Base-by-base conservation (phyloP, 768 basidiomycete species). In the Imleria badia region DNA sequence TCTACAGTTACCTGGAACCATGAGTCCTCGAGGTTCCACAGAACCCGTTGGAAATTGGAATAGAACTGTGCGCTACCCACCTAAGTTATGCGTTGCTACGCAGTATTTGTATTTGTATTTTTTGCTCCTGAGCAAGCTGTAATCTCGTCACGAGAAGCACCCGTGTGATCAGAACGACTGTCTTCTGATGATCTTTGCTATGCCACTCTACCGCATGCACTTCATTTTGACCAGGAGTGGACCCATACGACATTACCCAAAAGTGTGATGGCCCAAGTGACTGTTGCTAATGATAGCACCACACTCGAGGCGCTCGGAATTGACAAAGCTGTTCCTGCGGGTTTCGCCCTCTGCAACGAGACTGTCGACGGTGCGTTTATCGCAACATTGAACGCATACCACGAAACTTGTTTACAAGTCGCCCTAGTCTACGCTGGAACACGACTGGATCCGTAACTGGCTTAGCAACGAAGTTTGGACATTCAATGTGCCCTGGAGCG, bases 401-500 rank as follows among this genome's bases (percentile, higher is more conserved):
- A 56, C 44, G 50, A 59, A 38, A 67, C 60, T 3, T 58, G 57
- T 46, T 48, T 57, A 40, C 74, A 80, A 43, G 66, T 78, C 49
- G 58, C 73, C 14, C 75, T 91, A 34, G 82, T 86, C 40, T 88
- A 88, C 55, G 83, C 82, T 4, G 86, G 86, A 22, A 84, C 81
- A 82, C 60, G 85, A 87, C 64, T 87, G 85, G 85, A 85, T 85
- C 60, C 88, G 86, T 66, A 87, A 88, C 63, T 86, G 81, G 81
- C 73, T 86, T 34, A 82, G 84, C 19, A 91, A 91, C 71, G 81
- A 81, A 63, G 73, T 81, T 43, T 91, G 88, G 89, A 80, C 85
- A 9, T 78, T 87, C 48, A 76, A 79, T 54, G 72, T 91, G 40
- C 79, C 85, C 36, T 91, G 89, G 89, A 79, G 78, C 45, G 85